phyloP scores from a whole-genome alignment of 2,329 filamentous ascomycete species.

The Monilinia vaccinii-corymbosi region DNA sequence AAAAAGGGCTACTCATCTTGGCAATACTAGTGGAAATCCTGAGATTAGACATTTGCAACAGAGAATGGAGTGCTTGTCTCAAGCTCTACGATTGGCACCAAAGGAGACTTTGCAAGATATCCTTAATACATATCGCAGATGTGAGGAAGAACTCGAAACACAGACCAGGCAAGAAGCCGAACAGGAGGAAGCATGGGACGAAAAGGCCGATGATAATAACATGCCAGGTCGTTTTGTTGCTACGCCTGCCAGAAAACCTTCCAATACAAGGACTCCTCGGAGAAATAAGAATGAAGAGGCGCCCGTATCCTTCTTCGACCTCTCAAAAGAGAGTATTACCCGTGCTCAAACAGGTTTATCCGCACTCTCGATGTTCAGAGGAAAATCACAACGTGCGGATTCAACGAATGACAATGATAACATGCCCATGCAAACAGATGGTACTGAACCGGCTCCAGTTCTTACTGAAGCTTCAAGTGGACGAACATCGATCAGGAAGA shows the following conservation, averaged over 20 bases:
- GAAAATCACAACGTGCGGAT: slow-evolving; percentile 10
- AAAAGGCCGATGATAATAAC: slow-evolving; percentile 48
- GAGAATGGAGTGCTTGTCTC: slow-evolving; percentile 69
- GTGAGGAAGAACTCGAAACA: slow-evolving; percentile 66
- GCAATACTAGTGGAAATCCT: slow-evolving; percentile 49
- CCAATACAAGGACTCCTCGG: slow-evolving; percentile 24
- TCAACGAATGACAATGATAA: not conserved
- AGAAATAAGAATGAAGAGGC: slow-evolving; percentile 42
- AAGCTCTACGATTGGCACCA: slow-evolving; percentile 66
- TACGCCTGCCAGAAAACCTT: slow-evolving; percentile 29
- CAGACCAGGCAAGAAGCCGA: slow-evolving; percentile 58
- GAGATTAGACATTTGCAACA: slow-evolving; percentile 68
- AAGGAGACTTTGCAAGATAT: slow-evolving; percentile 63
- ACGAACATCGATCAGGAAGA: slow-evolving; percentile 48
- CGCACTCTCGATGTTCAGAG: slow-evolving; percentile 35
- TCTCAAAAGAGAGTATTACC: slow-evolving; percentile 51
- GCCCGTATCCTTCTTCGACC: slow-evolving; percentile 56
- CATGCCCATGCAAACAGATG: not conserved
- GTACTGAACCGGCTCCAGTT: not conserved
- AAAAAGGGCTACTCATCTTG: slow-evolving; percentile 47
- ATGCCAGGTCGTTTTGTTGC: slow-evolving; percentile 47
- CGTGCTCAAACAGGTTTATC: slow-evolving; percentile 50
- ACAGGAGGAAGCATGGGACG: slow-evolving; percentile 63
- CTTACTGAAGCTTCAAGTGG: not conserved
- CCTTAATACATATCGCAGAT: slow-evolving; percentile 63